Base-by-base conservation (phyloP, 345 rosid genomes). In the Anastatica hierochuntica region DNA sequence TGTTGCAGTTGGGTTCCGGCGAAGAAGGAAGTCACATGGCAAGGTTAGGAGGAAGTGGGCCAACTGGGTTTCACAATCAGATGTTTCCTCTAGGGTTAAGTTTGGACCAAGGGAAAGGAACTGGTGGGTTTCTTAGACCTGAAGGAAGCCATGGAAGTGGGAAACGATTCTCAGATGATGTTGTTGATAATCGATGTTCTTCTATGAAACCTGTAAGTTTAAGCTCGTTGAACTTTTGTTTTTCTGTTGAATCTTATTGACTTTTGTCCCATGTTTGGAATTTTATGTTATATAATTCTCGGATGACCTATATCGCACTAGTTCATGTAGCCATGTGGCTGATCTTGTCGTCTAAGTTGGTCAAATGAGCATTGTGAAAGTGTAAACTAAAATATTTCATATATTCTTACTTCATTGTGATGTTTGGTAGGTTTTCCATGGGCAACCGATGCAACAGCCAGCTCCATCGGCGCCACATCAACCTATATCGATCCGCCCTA, bases 1-100 rank as follows among this genome's bases (percentile, higher is more conserved):
- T 88, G 86, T 69, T 88, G 54, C 97, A 88, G 75, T 82, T 88
- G 26, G 74, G 81, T 58, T 85, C 95, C 6, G 83, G 95, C 1
- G 94, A 83, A 13, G 88, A 72, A 40, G 75, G 81, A 41, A 71
- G 56, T 23, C 85, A 79, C 56, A 67, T 78, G 61, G 35, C 66
- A 35, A 42, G 76, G 9, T 73, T 80, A 16, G 84, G 78, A 8
- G 85, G 72, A 41, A 62, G 76, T 40, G 77, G 80, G 31, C 85
- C 73, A 41, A 62, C 75, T 40, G 77, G 80, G 31, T 89, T 74
- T 77, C 95, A 80, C 24, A 86, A 84, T 30, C 70, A 72, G 65
- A 68, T 74, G 49, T 92, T 92, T 41, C 98, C 20, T 40, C 12
- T 19, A 2, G 36, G 12, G 3, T 34, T 29, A 29, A 29, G 33